Percentiles rank a stretch among this genome's conserved stretches.
Evolutionary conservation across 2,329 filamentous ascomycete species (phyloP).

Genomic region (Zymoseptoria brevis): DNA sequence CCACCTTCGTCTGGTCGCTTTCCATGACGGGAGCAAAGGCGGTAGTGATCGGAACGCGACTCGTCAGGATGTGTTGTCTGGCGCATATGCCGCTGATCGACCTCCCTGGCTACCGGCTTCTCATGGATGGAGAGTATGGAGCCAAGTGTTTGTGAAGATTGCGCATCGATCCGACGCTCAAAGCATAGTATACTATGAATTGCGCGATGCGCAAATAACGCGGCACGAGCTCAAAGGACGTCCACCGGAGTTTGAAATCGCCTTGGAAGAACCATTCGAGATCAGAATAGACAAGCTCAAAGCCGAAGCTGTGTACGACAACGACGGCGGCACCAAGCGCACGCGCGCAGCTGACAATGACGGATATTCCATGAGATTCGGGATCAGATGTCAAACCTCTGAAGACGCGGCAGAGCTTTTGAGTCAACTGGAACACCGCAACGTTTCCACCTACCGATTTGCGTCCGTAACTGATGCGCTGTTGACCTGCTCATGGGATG

Average conservation of each 20-base stretch:
- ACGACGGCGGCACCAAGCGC: slow-evolving; percentile 14
- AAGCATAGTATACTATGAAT: slow-evolving; percentile 7
- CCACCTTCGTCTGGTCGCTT: not conserved
- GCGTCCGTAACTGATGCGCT: not conserved
- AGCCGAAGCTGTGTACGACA: slow-evolving; percentile 8
- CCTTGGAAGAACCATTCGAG: slow-evolving; percentile 18
- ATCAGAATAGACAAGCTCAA: slow-evolving; percentile 19
- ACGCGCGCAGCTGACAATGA: slow-evolving; percentile 12
- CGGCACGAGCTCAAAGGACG: slow-evolving; percentile 1
- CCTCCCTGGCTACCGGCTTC: not conserved
- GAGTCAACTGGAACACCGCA: slow-evolving; percentile 17
- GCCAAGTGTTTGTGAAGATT: slow-evolving; percentile 18
- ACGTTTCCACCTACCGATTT: slow-evolving; percentile 1
- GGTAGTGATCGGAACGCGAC: not conserved
- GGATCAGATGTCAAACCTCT: slow-evolving; percentile 25
- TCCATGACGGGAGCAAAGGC: not conserved
- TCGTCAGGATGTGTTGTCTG: not conserved
- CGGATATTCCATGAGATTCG: slow-evolving; percentile 20
- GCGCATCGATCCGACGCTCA: slow-evolving; percentile 3
- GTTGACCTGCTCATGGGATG: slow-evolving; percentile 16
- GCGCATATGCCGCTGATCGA: not conserved
- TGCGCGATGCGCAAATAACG: slow-evolving; percentile 12
- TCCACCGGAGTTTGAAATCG: slow-evolving; percentile 16
- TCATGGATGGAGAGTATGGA: slow-evolving; percentile 11
- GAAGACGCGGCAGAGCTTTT: slow-evolving; percentile 25